Conservation (phyloP, 208 protist genomes). For the Entamoeba histolytica region DNA sequence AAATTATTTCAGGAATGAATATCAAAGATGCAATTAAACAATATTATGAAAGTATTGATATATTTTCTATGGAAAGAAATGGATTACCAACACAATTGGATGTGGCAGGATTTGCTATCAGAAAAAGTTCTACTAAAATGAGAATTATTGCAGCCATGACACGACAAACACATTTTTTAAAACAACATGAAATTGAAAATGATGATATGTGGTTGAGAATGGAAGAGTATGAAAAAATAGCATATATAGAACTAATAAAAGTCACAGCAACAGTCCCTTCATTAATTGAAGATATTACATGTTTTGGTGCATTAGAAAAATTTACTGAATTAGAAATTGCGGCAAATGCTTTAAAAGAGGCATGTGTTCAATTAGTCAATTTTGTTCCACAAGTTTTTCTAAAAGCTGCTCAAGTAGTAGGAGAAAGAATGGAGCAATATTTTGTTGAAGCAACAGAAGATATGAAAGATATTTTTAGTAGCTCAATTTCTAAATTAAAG, state of each 20-base stretch:
- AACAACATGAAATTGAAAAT: not conserved
- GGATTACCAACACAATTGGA: not conserved
- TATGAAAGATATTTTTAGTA: not conserved
- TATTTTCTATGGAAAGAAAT: not conserved
- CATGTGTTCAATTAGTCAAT: not conserved
- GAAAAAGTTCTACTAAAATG: not conserved
- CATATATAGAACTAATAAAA: not conserved
- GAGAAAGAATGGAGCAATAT: not conserved
- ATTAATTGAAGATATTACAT: not conserved
- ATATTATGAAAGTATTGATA: not conserved
- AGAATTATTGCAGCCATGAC: not conserved
- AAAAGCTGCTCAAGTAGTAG: not conserved
- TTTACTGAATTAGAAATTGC: not conserved
- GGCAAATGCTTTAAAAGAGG: not conserved
- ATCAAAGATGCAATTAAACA: not conserved
- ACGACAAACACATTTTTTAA: not conserved
- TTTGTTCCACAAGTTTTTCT: not conserved
- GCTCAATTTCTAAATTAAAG: not conserved
- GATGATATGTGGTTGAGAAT: not conserved
- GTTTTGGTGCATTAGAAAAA: not conserved
- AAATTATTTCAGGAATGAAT: not conserved
- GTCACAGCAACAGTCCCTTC: not conserved
- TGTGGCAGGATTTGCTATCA: not conserved
- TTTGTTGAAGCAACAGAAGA: not conserved
- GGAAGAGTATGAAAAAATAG: not conserved